Base-by-base conservation (phyloP, 164 flowering plant genomes). In the Vitis cinerea region DNA sequence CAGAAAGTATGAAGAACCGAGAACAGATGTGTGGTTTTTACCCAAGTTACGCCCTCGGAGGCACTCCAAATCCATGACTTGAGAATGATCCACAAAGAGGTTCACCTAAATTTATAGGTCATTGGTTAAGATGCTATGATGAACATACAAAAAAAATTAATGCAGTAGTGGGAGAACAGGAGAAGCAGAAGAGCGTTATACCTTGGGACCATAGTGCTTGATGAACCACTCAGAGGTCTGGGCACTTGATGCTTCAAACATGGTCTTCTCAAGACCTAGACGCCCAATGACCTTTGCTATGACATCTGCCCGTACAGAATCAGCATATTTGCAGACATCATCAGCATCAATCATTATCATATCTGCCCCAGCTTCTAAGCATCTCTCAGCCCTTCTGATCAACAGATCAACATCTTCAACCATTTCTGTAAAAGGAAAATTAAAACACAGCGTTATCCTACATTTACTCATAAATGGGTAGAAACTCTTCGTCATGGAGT, bases 361-460 rank as follows among this genome's bases (percentile, higher is more conserved):
- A 82, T 94, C 97, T 59, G 97, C 99, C 63, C 99, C 99, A 53
- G 99, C 99, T 78, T 92, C 94, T 69, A 94, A 78, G 85, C 95
- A 94, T 82, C 99, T 89, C 84, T 91, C 95, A 31, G 97, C 97
- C 78, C 83, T 88, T 77, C 94, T 82, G 70, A 92, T 84, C 87
- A 94, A 71, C 49, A 84, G 85, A 84, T 90, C 87, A 9, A 91
- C 88, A 80, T 94, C 94, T 81, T 94, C 97, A 64, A 94, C 89
- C 68, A 83, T 65, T 72, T 89, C 99, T 94, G 84, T 27, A 13
- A 44, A 69, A 61, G 37, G 14, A 59, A 30, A 55, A 19, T 49
- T 10, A 48, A 51, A 58, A 57, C 16, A 12, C 58, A 17, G 37
- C 9, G n/a, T 11, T 10, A 59, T 37, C 44, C 44, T 3, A 37